Evolutionary conservation across 2,329 filamentous ascomycete species (phyloP).

Genomic region (Ophiostoma ulmi): DNA sequence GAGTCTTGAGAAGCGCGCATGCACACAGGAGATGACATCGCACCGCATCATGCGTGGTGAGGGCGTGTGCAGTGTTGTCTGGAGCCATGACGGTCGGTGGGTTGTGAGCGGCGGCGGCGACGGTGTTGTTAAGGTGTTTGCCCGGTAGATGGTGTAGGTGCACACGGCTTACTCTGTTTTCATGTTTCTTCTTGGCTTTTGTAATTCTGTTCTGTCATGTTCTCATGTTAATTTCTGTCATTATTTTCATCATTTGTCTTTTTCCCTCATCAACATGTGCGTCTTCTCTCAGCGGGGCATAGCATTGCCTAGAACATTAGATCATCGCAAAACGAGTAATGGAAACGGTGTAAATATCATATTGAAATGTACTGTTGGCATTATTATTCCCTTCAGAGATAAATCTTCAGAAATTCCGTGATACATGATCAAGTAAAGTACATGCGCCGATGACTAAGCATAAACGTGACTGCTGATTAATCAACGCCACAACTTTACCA

Average conservation of each 20-base stretch:
- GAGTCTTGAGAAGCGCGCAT: slow-evolving; percentile 91
- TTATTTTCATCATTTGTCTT: not conserved
- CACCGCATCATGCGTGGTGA: slow-evolving; percentile 94
- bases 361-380: not conserved
- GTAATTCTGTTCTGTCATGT: not conserved
- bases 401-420: not conserved
- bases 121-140: slow-evolving; percentile 90
- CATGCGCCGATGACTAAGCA: not conserved
- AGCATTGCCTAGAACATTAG: slow-evolving; percentile 3
- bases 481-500: not conserved
- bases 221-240: not conserved
- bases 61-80: slow-evolving; percentile 88
- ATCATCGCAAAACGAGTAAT: not conserved
- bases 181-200: not conserved
- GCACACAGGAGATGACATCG: slow-evolving; percentile 89
- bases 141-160: slow-evolving; percentile 40
- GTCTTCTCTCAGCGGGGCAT: not conserved
- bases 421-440: no score
- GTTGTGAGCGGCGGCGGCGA: slow-evolving; percentile 93
- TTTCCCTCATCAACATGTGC: not conserved
- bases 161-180: not conserved
- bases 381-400: not conserved
- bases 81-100: slow-evolving; percentile 92
- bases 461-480: not conserved
- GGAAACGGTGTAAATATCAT: not conserved